Conservation (phyloP, 129 eudicot genomes). For the Rutidosis leptorrhynchoides region DNA sequence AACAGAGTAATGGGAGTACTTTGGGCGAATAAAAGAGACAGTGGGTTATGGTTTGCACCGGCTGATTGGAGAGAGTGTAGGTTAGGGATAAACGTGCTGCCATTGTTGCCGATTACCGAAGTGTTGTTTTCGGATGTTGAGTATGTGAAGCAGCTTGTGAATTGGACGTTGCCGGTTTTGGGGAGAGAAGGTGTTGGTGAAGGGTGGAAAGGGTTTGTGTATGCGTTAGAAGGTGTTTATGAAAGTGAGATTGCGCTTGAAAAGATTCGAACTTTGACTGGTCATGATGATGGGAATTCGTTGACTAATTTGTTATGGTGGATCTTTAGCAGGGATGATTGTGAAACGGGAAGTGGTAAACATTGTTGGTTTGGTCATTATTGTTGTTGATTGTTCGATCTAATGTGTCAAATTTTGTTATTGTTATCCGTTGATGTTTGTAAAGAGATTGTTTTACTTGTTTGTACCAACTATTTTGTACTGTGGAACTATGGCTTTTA, state of each 20-base stretch:
- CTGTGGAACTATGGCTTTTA: background rate
- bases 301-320: slow-evolving; percentile 83
- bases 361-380: slow-evolving; percentile 66
- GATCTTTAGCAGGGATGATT: slow-evolving; percentile 69
- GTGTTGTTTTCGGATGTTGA: slow-evolving; percentile 57
- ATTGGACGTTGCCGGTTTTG: slow-evolving; percentile 76
- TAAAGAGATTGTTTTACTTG: background rate
- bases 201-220: slow-evolving; percentile 93
- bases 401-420: background rate
- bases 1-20: slow-evolving; percentile 78
- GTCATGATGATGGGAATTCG: slow-evolving; percentile 83
- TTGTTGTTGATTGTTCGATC: slow-evolving; percentile 37
- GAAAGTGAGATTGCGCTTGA: slow-evolving; percentile 55
- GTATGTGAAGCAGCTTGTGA: slow-evolving; percentile 60
- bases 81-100: slow-evolving; percentile 79
- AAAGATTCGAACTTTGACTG: slow-evolving; percentile 52
- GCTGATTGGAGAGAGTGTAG: slow-evolving; percentile 74
- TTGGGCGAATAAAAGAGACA: slow-evolving; percentile 84
- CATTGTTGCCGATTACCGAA: slow-evolving; percentile 69
- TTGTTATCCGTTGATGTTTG: background rate
- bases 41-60: slow-evolving; percentile 97
- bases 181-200: slow-evolving; percentile 77
- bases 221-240: slow-evolving; percentile 80
- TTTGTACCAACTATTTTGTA: background rate
- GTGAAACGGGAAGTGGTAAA: slow-evolving; percentile 39